Conservation (phyloP, 768 basidiomycete genomes). For the Rhodotorula sphaerocarpa region DNA sequence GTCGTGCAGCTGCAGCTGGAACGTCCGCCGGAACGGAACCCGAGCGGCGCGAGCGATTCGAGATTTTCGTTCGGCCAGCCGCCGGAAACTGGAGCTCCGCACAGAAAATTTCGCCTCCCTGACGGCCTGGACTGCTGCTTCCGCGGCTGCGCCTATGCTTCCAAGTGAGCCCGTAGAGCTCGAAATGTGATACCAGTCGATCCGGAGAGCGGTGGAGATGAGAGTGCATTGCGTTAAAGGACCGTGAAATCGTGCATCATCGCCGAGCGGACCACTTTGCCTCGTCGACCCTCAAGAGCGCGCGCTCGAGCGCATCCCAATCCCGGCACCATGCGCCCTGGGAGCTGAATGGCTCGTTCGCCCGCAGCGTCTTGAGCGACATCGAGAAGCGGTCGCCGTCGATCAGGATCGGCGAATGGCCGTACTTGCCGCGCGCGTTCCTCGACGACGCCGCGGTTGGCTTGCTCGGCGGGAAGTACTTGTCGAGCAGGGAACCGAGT, state of each 20-base stretch:
- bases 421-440: background rate
- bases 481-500: background rate
- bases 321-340: constrained; percentile 26
- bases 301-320: constrained; percentile 31
- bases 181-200: too few relatives aligned
- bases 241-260: background rate
- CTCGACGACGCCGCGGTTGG: background rate
- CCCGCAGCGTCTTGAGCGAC: constrained; percentile 20
- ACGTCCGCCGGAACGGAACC: too few relatives aligned
- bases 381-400: constrained; percentile 18
- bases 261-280: constrained; percentile 1
- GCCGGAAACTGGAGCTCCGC: background rate
- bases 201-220: too few relatives aligned
- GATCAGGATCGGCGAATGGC: constrained; percentile 27
- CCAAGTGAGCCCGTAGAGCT: too few relatives aligned
- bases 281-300: constrained; percentile 19
- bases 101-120: too few relatives aligned
- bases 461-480: background rate
- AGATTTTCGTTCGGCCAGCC: too few relatives aligned
- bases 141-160: too few relatives aligned
- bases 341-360: background rate
- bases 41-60: too few relatives aligned
- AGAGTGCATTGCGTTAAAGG: too few relatives aligned
- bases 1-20: too few relatives aligned
- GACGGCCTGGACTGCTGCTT: too few relatives aligned